A percentile compares a stretch with the other conserved stretches of the same genome.
Conservation (phyloP, 2,329 filamentous ascomycete species). For the Chaetomium sp. region DNA sequence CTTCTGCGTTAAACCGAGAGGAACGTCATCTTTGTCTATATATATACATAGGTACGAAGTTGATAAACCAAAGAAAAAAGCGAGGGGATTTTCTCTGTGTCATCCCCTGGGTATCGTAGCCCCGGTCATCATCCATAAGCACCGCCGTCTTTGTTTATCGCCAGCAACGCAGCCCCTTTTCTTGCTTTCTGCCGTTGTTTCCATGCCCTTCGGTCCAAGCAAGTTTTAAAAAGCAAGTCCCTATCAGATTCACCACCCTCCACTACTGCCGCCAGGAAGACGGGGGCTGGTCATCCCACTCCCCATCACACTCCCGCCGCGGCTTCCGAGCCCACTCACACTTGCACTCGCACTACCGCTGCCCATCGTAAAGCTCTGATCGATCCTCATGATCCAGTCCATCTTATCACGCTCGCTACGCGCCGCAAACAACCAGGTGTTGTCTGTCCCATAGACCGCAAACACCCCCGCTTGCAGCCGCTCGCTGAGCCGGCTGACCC, state of each 20-base stretch:
- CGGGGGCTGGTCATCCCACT: neutral
- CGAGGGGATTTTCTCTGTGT: too few relatives aligned
- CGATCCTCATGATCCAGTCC: slow-evolving; percentile 94
- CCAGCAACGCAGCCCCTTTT: too few relatives aligned
- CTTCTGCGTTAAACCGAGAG: too few relatives aligned
- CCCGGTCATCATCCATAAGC: too few relatives aligned
- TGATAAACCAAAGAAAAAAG: too few relatives aligned
- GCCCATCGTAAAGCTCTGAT: slow-evolving; percentile 61
- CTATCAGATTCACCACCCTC: neutral
- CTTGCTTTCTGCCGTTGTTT: too few relatives aligned
- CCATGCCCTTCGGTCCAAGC: too few relatives aligned
- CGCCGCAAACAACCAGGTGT: slow-evolving; percentile 91
- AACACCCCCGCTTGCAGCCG: slow-evolving; percentile 69
- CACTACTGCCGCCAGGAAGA: neutral
- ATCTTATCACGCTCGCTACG: slow-evolving; percentile 86
- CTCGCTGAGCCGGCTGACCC: slow-evolving; percentile 48
- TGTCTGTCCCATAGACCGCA: slow-evolving; percentile 88
- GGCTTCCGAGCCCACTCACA: neutral
- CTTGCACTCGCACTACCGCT: slow-evolving; percentile 35
- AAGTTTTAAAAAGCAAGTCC: too few relatives aligned
- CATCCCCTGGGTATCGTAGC: too few relatives aligned
- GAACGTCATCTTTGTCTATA: too few relatives aligned
- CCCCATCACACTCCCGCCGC: neutral
- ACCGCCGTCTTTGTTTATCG: too few relatives aligned
- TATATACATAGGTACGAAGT: too few relatives aligned